Conservation (phyloP, 1,284 basidiomycete genomes). For the Cutaneotrichosporon sp. region DNA sequence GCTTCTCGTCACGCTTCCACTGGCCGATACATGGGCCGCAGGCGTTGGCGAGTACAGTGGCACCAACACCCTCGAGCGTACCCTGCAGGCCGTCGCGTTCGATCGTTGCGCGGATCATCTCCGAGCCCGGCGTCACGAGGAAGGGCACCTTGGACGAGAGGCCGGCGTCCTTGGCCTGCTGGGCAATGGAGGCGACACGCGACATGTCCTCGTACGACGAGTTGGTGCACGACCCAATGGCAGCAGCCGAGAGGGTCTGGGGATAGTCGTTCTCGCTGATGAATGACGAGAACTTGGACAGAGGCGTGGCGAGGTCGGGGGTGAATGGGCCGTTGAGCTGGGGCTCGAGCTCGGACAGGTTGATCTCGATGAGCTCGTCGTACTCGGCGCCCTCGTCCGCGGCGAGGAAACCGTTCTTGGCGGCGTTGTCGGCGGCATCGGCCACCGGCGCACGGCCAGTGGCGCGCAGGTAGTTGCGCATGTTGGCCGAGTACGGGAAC, state of each 20-base stretch:
- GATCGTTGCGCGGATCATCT: conserved; percentile 96
- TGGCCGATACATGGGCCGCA: conserved; percentile 99
- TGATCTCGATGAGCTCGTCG: conserved; percentile 89
- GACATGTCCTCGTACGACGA: conserved; percentile 96
- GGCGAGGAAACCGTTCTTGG: conserved; percentile 65
- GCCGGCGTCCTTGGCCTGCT: conserved; percentile 80
- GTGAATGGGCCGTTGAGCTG: conserved; percentile 97
- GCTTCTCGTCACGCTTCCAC: conserved; percentile 90
- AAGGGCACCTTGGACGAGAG: conserved; percentile 84
- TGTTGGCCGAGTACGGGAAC: conserved; percentile 88
- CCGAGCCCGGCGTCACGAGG: conserved; percentile 93
- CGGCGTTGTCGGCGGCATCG: conserved; percentile 78
- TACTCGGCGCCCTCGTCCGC: conserved; percentile 92
- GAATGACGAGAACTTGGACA: conserved; percentile 83
- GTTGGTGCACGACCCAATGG: conserved; percentile 98
- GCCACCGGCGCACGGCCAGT: conserved; percentile 88
- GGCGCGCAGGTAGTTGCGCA: conserved; percentile 83
- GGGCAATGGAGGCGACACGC: conserved; percentile 82
- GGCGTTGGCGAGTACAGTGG: conserved; percentile 90
- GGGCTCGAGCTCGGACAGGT: conserved; percentile 88
- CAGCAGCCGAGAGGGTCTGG: conserved; percentile 79
- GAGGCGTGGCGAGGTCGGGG: conserved; percentile 88
- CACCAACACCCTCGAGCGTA: conserved; percentile 40
- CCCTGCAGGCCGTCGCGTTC: conserved; percentile 69
- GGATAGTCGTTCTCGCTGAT: conserved; percentile 83